Evolutionary conservation across 345 rosid species (phyloP).

Genomic region (Corymbia maculata): DNA sequence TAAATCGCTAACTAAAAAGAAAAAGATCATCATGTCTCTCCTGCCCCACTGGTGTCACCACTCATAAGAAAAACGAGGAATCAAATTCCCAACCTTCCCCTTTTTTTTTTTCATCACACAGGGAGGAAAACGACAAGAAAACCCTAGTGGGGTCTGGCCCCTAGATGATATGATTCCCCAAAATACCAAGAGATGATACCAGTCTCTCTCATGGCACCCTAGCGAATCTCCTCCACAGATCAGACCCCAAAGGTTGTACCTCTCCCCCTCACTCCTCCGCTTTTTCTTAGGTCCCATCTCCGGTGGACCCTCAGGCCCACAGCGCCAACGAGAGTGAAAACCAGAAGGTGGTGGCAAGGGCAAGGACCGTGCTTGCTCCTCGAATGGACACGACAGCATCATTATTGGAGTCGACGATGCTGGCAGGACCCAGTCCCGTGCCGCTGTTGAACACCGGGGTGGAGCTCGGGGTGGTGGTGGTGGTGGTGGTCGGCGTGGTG

Average conservation of each 20-base stretch:
- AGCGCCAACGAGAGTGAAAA: constrained; percentile 4
- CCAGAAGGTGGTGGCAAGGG: neutral
- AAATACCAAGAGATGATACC: neutral
- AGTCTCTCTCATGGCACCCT: neutral
- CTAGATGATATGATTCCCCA: neutral
- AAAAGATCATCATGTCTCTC: neutral
- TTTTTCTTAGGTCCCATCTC: neutral
- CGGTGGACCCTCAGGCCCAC: constrained; percentile 5
- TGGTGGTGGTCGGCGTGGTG: neutral
- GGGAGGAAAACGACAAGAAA: neutral
- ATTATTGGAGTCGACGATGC: constrained; percentile 2
- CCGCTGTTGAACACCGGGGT: constrained; percentile 8
- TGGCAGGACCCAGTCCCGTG: constrained; percentile 13
- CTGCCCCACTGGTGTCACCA: constrained; percentile 2
- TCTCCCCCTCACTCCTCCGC: neutral
- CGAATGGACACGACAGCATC: neutral
- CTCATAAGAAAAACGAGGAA: constrained; percentile 11
- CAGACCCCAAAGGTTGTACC: neutral
- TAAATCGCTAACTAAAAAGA: constrained; percentile 4
- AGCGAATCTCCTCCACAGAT: constrained; percentile 34
- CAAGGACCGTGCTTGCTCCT: constrained; percentile 2
- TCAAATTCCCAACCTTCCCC: constrained; percentile 20
- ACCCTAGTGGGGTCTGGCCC: constrained; percentile 8
- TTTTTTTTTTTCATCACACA: neutral
- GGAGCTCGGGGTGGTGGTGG: constrained; percentile 5